phyloP scores from a whole-genome alignment of 2,329 filamentous ascomycete species.

The Allantophomopsis cytisporea region DNA sequence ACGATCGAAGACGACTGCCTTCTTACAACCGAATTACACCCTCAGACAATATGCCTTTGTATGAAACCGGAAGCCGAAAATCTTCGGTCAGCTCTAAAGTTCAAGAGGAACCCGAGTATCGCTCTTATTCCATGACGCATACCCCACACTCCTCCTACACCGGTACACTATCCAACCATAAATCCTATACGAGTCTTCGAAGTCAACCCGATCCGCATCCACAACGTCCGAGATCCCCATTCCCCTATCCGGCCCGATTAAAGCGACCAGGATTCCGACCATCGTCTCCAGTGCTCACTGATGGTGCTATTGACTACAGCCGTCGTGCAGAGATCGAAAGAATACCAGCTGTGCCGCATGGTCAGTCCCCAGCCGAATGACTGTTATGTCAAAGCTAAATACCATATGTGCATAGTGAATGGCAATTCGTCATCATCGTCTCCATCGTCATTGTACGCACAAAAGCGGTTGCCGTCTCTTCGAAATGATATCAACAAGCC shows the following conservation, averaged over 20 bases:
- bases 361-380: no score
- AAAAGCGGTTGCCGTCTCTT: slow-evolving; percentile 10
- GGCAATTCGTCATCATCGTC: slow-evolving; percentile 10
- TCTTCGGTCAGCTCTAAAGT: slow-evolving; percentile 28
- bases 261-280: slow-evolving; percentile 33
- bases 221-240: slow-evolving; percentile 43
- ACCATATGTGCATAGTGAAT: no score
- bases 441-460: slow-evolving; percentile 15
- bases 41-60: slow-evolving; percentile 42
- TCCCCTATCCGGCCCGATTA: slow-evolving; percentile 42
- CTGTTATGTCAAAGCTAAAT: no score
- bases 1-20: slow-evolving; percentile 30
- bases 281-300: slow-evolving; percentile 17
- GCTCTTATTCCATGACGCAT: slow-evolving; percentile 39
- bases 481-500: background rate
- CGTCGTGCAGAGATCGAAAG: slow-evolving; percentile 18
- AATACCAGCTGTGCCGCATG: slow-evolving; percentile 9
- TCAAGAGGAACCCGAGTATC: slow-evolving; percentile 25
- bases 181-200: slow-evolving; percentile 32
- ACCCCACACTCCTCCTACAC: slow-evolving; percentile 29
- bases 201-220: slow-evolving; percentile 29
- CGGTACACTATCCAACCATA: slow-evolving; percentile 27
- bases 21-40: slow-evolving; percentile 26
- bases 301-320: slow-evolving; percentile 17
- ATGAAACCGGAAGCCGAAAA: slow-evolving; percentile 34